Conservation (phyloP, 306 rosid genomes). For the Vigna radiata region DNA sequence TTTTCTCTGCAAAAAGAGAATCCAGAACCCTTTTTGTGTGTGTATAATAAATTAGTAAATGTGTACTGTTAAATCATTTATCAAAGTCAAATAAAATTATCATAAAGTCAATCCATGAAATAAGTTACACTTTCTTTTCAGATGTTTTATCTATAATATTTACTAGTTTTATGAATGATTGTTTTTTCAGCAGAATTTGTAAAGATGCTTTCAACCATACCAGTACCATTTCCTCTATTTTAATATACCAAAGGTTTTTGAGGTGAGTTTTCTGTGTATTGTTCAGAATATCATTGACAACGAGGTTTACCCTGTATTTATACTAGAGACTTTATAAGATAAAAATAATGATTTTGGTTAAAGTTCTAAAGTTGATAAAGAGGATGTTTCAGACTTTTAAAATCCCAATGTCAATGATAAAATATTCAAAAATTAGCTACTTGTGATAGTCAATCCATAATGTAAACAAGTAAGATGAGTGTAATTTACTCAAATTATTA, state of each 20-base stretch:
- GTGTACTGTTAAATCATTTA: background rate
- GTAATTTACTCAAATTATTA: background rate
- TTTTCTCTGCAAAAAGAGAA: conserved; percentile 52
- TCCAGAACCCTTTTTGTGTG: conserved; percentile 28
- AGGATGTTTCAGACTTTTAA: background rate
- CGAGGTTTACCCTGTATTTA: background rate
- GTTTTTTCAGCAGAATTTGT: no score
- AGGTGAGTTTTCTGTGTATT: background rate
- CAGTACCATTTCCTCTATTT: background rate
- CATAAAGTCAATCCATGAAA: background rate
- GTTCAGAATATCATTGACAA: background rate
- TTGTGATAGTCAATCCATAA: background rate
- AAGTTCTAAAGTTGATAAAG: background rate
- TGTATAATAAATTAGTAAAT: background rate
- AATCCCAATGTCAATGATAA: background rate
- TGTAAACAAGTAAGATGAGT: background rate
- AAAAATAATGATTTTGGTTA: background rate
- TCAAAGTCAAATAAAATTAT: background rate
- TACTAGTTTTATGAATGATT: no score
- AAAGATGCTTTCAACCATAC: background rate
- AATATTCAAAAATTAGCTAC: background rate
- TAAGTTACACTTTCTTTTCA: background rate
- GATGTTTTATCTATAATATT: no score
- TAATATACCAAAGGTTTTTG: background rate
- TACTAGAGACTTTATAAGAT: background rate